Conservation (phyloP, 768 basidiomycete species). For the Amylocystis lapponica region DNA sequence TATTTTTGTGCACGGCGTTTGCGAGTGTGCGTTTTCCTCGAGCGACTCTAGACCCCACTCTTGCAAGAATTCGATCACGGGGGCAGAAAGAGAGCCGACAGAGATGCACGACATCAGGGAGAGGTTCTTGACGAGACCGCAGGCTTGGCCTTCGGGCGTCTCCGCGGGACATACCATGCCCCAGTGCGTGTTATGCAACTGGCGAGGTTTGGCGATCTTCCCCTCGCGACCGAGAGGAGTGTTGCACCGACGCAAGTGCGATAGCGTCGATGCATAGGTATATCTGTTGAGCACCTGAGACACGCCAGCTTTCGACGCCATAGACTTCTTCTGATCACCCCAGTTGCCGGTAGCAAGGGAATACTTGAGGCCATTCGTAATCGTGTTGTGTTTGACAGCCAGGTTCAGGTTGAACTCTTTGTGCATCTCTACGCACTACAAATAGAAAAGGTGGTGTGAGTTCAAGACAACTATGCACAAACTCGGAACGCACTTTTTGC, state of each 20-base stretch:
- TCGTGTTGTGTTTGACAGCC: constrained; percentile 94
- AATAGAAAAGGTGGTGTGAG: constrained; percentile 3
- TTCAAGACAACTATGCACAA: neutral
- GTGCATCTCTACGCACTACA: constrained; percentile 90
- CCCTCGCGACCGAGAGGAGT: constrained; percentile 97
- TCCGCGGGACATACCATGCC: constrained; percentile 99
- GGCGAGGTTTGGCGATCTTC: constrained; percentile 98
- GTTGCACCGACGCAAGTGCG: constrained; percentile 96
- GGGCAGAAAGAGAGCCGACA: constrained; percentile 91
- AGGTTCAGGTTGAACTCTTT: constrained; percentile 90
- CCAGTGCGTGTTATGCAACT: constrained; percentile 99
- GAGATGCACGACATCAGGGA: constrained; percentile 98
- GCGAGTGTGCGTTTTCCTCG: constrained; percentile 87
- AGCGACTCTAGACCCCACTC: constrained; percentile 97
- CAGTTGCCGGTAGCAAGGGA: constrained; percentile 98
- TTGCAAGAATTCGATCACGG: constrained; percentile 96
- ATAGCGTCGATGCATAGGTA: constrained; percentile 96
- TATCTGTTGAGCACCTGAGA: constrained; percentile 98
- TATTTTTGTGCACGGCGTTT: constrained; percentile 86
- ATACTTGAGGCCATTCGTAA: constrained; percentile 97
- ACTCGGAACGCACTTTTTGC: constrained; percentile 67
- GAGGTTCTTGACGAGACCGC: constrained; percentile 97
- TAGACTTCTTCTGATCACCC: constrained; percentile 98
- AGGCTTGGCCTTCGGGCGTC: constrained; percentile 99
- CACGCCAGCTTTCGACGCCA: constrained; percentile 96